These are phyloP conservation scores for Leccinum arenicola DNA, from an alignment of 768 basidiomycete species.

Conservation along the genomic window DNA sequence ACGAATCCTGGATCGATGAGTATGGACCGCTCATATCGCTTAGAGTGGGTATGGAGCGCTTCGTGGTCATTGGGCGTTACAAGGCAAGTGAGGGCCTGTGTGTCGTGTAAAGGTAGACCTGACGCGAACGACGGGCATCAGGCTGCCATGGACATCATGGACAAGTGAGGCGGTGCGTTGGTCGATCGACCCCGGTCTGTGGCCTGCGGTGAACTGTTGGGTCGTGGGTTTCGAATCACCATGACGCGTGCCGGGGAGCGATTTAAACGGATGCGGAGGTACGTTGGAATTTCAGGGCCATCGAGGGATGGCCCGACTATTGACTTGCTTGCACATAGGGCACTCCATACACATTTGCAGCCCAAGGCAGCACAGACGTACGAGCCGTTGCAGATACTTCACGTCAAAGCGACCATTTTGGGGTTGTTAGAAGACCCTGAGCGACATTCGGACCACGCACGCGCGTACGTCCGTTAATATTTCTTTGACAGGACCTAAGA, in stretches of 20 bases:
- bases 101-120: neutral
- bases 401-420: constrained; percentile 17
- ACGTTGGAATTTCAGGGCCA: neutral
- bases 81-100: constrained; percentile 3
- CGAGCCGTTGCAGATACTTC: constrained; percentile 39
- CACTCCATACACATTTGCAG: constrained; percentile 52
- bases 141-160: constrained; percentile 58
- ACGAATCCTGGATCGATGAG: constrained; percentile 52
- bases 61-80: constrained; percentile 20
- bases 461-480: constrained; percentile 39
- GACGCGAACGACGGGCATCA: constrained; percentile 22
- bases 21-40: constrained; percentile 58
- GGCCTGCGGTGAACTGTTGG: constrained; percentile 46
- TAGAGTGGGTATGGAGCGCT: constrained; percentile 36
- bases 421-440: constrained; percentile 12
- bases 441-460: constrained; percentile 7
- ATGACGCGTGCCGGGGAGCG: constrained; percentile 48
- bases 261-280: constrained; percentile 55
- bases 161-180: constrained; percentile 46
- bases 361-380: constrained; percentile 45
- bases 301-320: neutral
- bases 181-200: constrained; percentile 37
- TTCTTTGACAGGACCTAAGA: constrained; percentile 19
- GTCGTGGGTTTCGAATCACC: constrained; percentile 51
- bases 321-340: constrained; percentile 29